Conservation (phyloP, 495 filamentous ascomycete species). For the Mycothermus thermophilus region DNA sequence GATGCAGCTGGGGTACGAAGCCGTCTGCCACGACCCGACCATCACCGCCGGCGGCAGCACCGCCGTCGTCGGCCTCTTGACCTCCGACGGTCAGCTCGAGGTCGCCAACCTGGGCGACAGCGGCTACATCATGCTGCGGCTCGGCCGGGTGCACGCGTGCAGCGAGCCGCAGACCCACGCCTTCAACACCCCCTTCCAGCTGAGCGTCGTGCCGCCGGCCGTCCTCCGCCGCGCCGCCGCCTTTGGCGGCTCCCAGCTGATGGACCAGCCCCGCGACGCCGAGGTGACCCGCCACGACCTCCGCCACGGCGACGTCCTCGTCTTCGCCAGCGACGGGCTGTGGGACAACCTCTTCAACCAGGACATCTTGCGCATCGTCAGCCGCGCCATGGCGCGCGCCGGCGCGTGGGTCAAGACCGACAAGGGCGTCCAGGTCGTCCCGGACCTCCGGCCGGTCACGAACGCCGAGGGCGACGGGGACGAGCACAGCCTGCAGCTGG, state of each 20-base stretch:
- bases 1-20: constrained; percentile 72
- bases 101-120: constrained; percentile 96
- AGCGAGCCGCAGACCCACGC: constrained; percentile 85
- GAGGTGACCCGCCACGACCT: constrained; percentile 58
- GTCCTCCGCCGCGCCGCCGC: constrained; percentile 60
- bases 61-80: constrained; percentile 65
- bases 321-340: constrained; percentile 89
- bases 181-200: constrained; percentile 94
- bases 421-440: constrained; percentile 44
- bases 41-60: constrained; percentile 81
- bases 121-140: constrained; percentile 75
- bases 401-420: constrained; percentile 60
- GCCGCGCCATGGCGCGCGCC: constrained; percentile 51
- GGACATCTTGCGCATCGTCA: constrained; percentile 69
- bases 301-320: constrained; percentile 77
- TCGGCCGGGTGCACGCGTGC: constrained; percentile 67
- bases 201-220: constrained; percentile 71
- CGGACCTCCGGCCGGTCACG: constrained; percentile 40
- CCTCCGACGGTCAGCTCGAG: constrained; percentile 55
- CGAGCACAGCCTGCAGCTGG: constrained; percentile 3
- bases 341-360: constrained; percentile 93
- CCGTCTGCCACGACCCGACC: constrained; percentile 53
- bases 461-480: constrained; percentile 21
- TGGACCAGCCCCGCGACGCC: constrained; percentile 77
- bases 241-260: constrained; percentile 68